Evolutionary conservation across 129 eudicot genomes (phyloP).

Genomic region (Sambucus nigra): DNA sequence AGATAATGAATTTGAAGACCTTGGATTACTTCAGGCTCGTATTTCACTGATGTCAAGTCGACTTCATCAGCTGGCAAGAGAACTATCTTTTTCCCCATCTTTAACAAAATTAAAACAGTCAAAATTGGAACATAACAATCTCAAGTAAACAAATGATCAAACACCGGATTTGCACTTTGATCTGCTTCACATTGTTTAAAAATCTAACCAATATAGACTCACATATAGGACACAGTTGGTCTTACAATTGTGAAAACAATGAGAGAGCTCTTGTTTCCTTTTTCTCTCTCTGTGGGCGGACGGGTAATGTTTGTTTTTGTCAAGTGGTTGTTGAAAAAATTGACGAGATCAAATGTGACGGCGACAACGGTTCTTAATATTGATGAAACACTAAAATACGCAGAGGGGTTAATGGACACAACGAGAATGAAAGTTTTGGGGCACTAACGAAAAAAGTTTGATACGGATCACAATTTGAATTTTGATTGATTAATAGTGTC

Average conservation of each 20-base stretch:
- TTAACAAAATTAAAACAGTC: background rate
- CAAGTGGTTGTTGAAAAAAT: background rate
- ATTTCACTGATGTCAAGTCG: slow-evolving; percentile 40
- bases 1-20: slow-evolving; percentile 13
- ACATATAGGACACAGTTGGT: no score
- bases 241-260: slow-evolving; percentile 16
- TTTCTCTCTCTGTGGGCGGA: no score
- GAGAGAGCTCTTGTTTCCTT: background rate
- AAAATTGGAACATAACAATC: background rate
- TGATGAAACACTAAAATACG: no score
- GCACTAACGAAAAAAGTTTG: no score
- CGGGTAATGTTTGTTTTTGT: slow-evolving; percentile 10
- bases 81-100: slow-evolving; percentile 65
- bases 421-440: no score
- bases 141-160: slow-evolving; percentile 23
- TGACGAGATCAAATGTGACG: slow-evolving; percentile 6
- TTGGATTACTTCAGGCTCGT: slow-evolving; percentile 37
- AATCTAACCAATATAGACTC: no score
- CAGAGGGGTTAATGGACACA: no score
- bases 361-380: background rate
- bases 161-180: slow-evolving; percentile 12
- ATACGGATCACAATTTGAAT: no score
- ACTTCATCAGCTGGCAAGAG: slow-evolving; percentile 62
- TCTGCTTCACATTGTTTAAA: background rate
- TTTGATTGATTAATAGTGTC: no score